Evolutionary conservation across 1,139 yeast species (phyloP), one percentile per base, ranked within the genome.

Genomic region (Saccharomyces hybrid): DNA sequence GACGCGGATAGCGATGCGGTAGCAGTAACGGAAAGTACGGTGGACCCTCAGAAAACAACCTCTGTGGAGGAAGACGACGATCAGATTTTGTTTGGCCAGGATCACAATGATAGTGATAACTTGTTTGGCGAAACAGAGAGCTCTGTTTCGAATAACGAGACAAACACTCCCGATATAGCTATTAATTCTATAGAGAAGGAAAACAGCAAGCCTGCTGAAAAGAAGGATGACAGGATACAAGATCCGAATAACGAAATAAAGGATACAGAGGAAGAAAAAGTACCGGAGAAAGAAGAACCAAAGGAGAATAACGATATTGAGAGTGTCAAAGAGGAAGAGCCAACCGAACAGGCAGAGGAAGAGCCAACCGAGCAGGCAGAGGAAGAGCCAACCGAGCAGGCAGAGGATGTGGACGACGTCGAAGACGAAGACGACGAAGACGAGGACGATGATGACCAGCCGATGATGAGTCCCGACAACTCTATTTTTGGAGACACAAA

Each of bases 401-500:
- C 28, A 14, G 20, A 34, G n/a, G 48, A 47, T 20, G 14, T 46
- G 31, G 46, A 52, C 5, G 26, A 50, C 13, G 16, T 46, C 13
- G 51, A 55, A 4, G 53, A 48, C 1, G 50, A 42, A 2, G 50
- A 53, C n/a, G 48, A 51, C 20, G 49, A 44, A 3, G 52, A 47
- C 11, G 23, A 46, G 6, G 38, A 23, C 8, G 50, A 51, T 6
- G 52, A 46, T 5, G 52, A 51, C 20, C 38, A 32, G 28, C 54
- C 16, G 51, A 53, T 27, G 56, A 53, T 13, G 51, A 41, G 38
- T 32, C 38, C 38, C 38, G 38, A 32, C 38, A 32, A 32, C 14
- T 32, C 38, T 13, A 32, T 32, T 13, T 32, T 32, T 32, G 38
- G 38, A 13, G 38, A 32, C 4, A 32, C 38, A 32, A 32, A 32